These are phyloP conservation scores for Agastache rugosa DNA, from an alignment of 257 asterid species.

Conservation along the genomic window DNA sequence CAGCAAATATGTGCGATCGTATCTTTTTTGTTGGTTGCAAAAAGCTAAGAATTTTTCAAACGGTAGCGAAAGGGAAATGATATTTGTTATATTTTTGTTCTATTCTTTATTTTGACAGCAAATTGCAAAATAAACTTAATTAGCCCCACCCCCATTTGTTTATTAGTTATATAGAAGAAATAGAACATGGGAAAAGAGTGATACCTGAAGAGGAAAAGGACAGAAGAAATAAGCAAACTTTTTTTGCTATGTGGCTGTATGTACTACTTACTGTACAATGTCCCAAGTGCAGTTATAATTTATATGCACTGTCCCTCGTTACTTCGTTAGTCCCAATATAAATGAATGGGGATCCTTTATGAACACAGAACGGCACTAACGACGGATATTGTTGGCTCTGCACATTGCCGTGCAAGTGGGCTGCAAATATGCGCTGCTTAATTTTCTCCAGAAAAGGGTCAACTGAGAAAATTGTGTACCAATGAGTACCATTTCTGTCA, in stretches of 20 bases:
- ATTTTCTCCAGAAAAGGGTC: not conserved
- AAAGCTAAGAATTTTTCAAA: conserved; percentile 39
- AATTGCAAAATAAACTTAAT: conserved; percentile 29
- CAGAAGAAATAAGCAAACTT: conserved; percentile 27
- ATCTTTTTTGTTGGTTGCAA: conserved; percentile 43
- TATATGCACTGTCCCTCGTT: conserved; percentile 17
- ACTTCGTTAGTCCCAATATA: conserved; percentile 41
- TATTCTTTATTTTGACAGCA: conserved; percentile 30
- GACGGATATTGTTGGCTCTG: conserved; percentile 29
- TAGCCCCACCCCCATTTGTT: not conserved
- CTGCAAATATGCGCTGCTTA: conserved; percentile 1
- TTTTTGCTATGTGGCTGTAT: conserved; percentile 7
- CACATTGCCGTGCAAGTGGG: conserved; percentile 34
- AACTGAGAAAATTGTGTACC: not conserved
- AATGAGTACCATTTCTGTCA: not conserved
- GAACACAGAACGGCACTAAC: conserved; percentile 31
- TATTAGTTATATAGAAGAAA: not conserved
- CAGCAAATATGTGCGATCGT: conserved; percentile 43
- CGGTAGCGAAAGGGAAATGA: conserved; percentile 39
- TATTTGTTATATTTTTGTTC: conserved; percentile 18
- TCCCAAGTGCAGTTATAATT: conserved; percentile 24
- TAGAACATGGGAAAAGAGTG: not conserved
- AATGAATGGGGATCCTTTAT: conserved; percentile 34
- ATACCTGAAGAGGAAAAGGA: conserved; percentile 21
- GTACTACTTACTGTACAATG: conserved; percentile 1